Evolutionary conservation across 495 filamentous ascomycete species (phyloP).

Genomic region (Ramalina intermedia): DNA sequence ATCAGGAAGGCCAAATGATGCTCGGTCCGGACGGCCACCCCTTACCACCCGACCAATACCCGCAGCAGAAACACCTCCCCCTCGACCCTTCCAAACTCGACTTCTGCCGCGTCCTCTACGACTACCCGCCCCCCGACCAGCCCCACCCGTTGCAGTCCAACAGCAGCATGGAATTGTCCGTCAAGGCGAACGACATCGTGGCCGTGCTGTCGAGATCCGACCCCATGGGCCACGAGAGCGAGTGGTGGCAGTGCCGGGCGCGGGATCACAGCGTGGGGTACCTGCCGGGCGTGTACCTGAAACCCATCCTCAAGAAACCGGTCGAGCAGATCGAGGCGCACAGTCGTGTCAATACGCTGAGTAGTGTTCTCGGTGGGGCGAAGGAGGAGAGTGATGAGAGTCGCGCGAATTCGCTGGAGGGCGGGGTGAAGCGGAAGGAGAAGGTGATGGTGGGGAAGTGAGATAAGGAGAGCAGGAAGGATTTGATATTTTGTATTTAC

Average conservation of each 20-base stretch:
- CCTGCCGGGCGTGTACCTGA: constrained; percentile 77
- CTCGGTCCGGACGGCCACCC: constrained; percentile 37
- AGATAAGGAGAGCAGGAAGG: background rate
- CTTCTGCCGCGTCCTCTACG: constrained; percentile 88
- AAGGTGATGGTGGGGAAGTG: constrained; percentile 9
- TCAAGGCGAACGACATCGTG: constrained; percentile 90
- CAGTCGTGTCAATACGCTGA: constrained; percentile 14
- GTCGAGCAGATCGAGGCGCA: constrained; percentile 26
- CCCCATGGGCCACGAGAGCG: constrained; percentile 76
- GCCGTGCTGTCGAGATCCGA: constrained; percentile 88
- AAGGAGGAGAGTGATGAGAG: constrained; percentile 23
- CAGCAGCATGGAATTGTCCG: constrained; percentile 75
- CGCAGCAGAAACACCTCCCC: constrained; percentile 20
- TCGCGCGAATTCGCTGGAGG: constrained; percentile 36
- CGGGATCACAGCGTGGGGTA: constrained; percentile 84
- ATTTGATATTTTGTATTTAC: no score
- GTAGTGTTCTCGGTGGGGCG: constrained; percentile 20
- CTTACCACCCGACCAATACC: constrained; percentile 13
- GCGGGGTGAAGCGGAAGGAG: constrained; percentile 41
- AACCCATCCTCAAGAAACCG: constrained; percentile 60
- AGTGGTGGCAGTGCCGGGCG: constrained; percentile 97
- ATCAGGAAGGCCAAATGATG: constrained; percentile 39
- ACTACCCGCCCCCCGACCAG: constrained; percentile 67
- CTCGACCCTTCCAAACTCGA: constrained; percentile 81
- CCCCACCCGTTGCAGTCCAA: constrained; percentile 25